These are phyloP conservation scores for Draba incana DNA, from an alignment of 345 rosid genomes.

Conservation along the genomic window DNA sequence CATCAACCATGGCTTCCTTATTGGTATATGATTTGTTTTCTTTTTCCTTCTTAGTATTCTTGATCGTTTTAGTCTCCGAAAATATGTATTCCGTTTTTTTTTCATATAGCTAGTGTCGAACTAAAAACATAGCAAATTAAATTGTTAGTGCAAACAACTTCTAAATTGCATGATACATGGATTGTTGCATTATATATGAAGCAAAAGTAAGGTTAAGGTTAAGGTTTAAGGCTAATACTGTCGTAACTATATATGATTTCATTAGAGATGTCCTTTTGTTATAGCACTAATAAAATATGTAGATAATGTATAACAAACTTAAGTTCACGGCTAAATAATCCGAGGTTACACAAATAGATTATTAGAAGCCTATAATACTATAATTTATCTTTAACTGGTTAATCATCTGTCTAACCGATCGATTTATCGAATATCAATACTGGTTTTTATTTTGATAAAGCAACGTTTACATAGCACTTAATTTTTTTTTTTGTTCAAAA, in stretches of 20 bases:
- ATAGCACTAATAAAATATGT: too few relatives aligned
- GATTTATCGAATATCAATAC: neutral
- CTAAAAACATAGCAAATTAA: neutral
- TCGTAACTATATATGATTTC: neutral
- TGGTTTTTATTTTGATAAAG: neutral
- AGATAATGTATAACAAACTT: too few relatives aligned
- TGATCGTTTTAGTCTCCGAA: neutral
- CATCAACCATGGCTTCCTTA: constrained; percentile 75
- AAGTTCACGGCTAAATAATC: too few relatives aligned
- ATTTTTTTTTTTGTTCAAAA: neutral
- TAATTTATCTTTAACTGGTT: too few relatives aligned
- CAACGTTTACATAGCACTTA: neutral
- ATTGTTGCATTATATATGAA: neutral
- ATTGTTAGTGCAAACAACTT: neutral
- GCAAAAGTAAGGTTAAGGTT: neutral
- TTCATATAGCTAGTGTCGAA: neutral
- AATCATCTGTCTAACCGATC: neutral
- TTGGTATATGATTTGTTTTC: constrained; percentile 49
- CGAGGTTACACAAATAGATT: too few relatives aligned
- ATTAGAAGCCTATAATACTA: too few relatives aligned
- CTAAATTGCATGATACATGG: neutral
- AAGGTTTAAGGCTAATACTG: neutral
- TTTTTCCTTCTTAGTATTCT: constrained; percentile 2
- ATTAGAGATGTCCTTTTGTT: neutral
- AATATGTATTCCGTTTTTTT: neutral